Evolutionary conservation across 805 yeast genomes (phyloP), one percentile per base, ranked within the genome.

Genomic region (Lachancea cidri): DNA sequence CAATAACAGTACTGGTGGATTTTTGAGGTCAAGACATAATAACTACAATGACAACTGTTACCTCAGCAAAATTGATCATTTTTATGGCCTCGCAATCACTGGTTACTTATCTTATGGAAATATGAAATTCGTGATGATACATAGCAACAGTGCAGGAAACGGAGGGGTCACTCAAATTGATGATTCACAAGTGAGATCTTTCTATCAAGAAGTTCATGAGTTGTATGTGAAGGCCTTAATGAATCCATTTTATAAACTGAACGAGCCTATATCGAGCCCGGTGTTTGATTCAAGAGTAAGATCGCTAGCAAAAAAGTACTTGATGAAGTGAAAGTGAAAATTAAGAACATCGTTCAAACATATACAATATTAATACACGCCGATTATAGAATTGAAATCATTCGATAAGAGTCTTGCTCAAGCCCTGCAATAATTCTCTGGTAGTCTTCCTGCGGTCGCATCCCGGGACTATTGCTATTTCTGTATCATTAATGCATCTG

Each of bases 101-200:
- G 94, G 91, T 3, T 93, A 79, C 58, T 72, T 91, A 31, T 86
- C 96, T 0, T 88, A 88, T 39, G 91, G 96, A 4, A 89, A 87
- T 55, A 75, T 86, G 52, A 87, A 87, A 58, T 77, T 91, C 47
- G 63, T 93, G 16, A 72, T 93, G 48, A 66, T 83, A 2, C 86
- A 83, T 49, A 84, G 81, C 43, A 58, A 72, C 17, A 67, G 67
- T 37, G 70, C 49, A 33, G 51, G 46, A 2, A 46, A 36, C 31
- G 50, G 39, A 13, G n/a, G 27, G n/a, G 32, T 29, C 9, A 49
- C 55, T 2, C 54, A 54, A 30, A 47, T 60, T 3, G 70, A 75
- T 47, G 96, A 91, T 49, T 88, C 80, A 49, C 70, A 81, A 9
- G 83, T 89, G 14, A 78, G 81, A 49, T 91, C 83, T 57, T 89